These are phyloP conservation scores for Cyberlindnera euphorbiae DNA, from an alignment of 805 yeast species.

Conservation along the genomic window DNA sequence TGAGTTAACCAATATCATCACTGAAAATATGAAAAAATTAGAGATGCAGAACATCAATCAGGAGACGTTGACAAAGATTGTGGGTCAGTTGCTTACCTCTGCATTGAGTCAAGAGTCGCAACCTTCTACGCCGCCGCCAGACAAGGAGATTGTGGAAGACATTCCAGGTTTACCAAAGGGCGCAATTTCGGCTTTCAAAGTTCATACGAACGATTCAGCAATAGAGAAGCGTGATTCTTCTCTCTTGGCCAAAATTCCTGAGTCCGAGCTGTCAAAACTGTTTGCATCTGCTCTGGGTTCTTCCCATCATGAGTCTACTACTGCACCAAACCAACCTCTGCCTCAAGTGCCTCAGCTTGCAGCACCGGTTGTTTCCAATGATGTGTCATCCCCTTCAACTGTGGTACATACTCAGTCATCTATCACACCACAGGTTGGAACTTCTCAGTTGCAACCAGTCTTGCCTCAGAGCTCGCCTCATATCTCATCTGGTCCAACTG, in stretches of 20 bases:
- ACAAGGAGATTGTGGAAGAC: slow-evolving; percentile 10
- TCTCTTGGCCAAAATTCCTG: slow-evolving; percentile 1
- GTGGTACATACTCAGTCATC: too few relatives aligned
- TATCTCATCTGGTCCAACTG: too few relatives aligned
- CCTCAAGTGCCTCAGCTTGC: not conserved
- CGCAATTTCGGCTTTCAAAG: slow-evolving; percentile 28
- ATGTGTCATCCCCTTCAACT: too few relatives aligned
- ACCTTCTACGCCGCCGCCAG: slow-evolving; percentile 6
- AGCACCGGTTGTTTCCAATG: too few relatives aligned
- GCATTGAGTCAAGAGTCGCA: slow-evolving; percentile 13
- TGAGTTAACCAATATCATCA: slow-evolving; percentile 25
- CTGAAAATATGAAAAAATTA: slow-evolving; percentile 32
- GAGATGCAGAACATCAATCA: slow-evolving; percentile 43
- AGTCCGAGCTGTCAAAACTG: slow-evolving; percentile 10
- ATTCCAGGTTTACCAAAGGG: slow-evolving; percentile 27
- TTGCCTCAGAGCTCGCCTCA: too few relatives aligned
- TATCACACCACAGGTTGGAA: too few relatives aligned
- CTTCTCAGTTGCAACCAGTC: too few relatives aligned
- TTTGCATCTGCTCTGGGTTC: not conserved
- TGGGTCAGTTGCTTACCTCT: slow-evolving; percentile 23
- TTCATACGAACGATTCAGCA: slow-evolving; percentile 11
- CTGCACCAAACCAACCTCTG: not conserved
- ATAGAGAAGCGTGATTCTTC: not conserved
- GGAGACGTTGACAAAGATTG: slow-evolving; percentile 24
- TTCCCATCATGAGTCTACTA: too few relatives aligned